A percentile compares a stretch with the other conserved stretches of the same genome.
Evolutionary conservation across 2,329 filamentous ascomycete species (phyloP).

Genomic region (Coniella vitis): DNA sequence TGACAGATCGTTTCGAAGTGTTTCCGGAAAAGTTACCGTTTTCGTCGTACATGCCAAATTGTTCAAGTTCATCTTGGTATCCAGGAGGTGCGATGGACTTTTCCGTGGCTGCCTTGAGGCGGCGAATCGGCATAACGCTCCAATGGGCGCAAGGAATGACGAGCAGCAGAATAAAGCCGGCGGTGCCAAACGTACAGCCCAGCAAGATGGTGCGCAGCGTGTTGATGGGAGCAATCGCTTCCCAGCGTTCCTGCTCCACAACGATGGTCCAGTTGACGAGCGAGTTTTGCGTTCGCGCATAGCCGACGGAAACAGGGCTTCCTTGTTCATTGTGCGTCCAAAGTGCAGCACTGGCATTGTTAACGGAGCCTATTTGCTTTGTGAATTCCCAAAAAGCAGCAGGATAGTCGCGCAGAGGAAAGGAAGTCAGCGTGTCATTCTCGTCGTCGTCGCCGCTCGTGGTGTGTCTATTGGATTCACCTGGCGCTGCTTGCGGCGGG

Average conservation of each 20-base stretch:
- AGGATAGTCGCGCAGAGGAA: constrained; percentile 55
- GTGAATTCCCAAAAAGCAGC: constrained; percentile 56
- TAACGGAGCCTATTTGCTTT: constrained; percentile 39
- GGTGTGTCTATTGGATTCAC: constrained; percentile 41
- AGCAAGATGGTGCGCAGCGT: constrained; percentile 74
- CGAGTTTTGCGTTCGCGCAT: constrained; percentile 58
- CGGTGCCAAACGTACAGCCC: constrained; percentile 77
- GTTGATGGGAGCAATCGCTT: constrained; percentile 70
- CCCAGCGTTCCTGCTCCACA: constrained; percentile 66
- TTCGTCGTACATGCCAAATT: constrained; percentile 38
- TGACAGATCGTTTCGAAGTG: constrained; percentile 37
- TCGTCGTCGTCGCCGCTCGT: constrained; percentile 33
- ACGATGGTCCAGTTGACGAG: constrained; percentile 78
- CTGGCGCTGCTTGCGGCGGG: constrained; percentile 39
- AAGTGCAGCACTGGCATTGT: constrained; percentile 63
- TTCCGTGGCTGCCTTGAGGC: constrained; percentile 67
- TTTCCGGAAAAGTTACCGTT: constrained; percentile 36
- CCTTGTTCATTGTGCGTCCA: constrained; percentile 68
- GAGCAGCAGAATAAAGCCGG: constrained; percentile 64
- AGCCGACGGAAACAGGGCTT: constrained; percentile 68
- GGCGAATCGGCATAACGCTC: constrained; percentile 71
- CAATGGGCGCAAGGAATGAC: constrained; percentile 75
- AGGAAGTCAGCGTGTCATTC: constrained; percentile 30
- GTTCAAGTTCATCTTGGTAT: constrained; percentile 41
- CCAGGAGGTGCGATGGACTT: constrained; percentile 64